Evolutionary conservation across 441 rosid species (phyloP).

Genomic region (Gossypium schwendimanii): DNA sequence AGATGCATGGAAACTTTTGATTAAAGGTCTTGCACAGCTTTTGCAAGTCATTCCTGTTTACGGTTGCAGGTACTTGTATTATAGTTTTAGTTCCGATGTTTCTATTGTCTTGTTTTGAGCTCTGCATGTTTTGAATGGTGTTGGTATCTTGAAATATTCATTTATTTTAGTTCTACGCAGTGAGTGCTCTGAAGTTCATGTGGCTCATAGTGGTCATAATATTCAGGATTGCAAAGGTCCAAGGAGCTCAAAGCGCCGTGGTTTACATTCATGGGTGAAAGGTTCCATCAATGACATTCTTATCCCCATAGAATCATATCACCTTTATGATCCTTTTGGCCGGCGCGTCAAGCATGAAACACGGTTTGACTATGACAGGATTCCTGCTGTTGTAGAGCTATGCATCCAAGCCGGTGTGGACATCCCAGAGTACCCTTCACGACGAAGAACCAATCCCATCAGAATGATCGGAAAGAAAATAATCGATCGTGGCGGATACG

Average conservation of each 20-base stretch:
- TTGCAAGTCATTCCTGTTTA: conserved; percentile 62
- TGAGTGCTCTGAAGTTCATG: conserved; percentile 58
- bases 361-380: conserved; percentile 58
- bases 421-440: conserved; percentile 71
- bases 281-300: conserved; percentile 53
- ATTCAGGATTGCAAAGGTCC: conserved; percentile 48
- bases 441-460: conserved; percentile 63
- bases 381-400: conserved; percentile 59
- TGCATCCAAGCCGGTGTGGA: conserved; percentile 72
- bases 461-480: conserved; percentile 75
- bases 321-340: conserved; percentile 61
- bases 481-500: conserved; percentile 62
- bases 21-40: conserved; percentile 71
- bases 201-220: conserved; percentile 42
- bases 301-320: conserved; percentile 58
- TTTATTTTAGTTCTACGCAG: conserved; percentile 28
- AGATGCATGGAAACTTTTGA: conserved; percentile 74
- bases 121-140: not conserved
- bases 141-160: conserved; percentile 1
- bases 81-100: not conserved
- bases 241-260: conserved; percentile 29
- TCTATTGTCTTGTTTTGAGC: not conserved
- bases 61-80: conserved; percentile 56
- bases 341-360: conserved; percentile 50
- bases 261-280: conserved; percentile 57